Conservation (phyloP, 345 rosid genomes). For the Salix udensis region DNA sequence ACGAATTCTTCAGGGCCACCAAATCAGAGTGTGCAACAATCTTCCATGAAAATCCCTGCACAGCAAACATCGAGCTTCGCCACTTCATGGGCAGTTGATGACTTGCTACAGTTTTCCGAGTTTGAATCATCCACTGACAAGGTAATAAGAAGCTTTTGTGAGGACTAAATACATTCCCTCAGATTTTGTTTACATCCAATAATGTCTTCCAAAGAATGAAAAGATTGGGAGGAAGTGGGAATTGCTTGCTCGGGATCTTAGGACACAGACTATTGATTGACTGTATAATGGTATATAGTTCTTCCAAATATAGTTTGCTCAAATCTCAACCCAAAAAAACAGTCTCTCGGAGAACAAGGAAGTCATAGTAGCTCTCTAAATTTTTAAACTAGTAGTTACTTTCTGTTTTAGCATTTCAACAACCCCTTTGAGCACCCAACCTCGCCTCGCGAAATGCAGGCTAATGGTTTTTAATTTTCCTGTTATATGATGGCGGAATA, state of each 20-base stretch:
- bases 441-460: neutral
- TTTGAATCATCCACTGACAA: conserved; percentile 52
- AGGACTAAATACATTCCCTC: neutral
- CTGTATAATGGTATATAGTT: neutral
- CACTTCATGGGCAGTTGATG: conserved; percentile 74
- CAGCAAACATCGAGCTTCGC: conserved; percentile 42
- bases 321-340: neutral
- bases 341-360: neutral
- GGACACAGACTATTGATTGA: neutral
- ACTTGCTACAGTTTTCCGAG: conserved; percentile 68
- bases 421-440: neutral
- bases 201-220: too few relatives aligned
- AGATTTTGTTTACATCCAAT: neutral
- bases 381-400: neutral
- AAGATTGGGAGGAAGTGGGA: neutral
- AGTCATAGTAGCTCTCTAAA: neutral
- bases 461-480: neutral
- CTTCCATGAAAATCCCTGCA: conserved; percentile 35
- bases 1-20: conserved; percentile 63
- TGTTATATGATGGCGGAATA: neutral
- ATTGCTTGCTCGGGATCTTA: neutral
- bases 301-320: neutral
- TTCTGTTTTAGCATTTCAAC: neutral
- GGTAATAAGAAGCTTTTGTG: conserved; percentile 35
- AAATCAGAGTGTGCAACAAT: conserved; percentile 38